phyloP scores from a whole-genome alignment of 2,329 filamentous ascomycete genomes.

The Metarhizium rileyi region DNA sequence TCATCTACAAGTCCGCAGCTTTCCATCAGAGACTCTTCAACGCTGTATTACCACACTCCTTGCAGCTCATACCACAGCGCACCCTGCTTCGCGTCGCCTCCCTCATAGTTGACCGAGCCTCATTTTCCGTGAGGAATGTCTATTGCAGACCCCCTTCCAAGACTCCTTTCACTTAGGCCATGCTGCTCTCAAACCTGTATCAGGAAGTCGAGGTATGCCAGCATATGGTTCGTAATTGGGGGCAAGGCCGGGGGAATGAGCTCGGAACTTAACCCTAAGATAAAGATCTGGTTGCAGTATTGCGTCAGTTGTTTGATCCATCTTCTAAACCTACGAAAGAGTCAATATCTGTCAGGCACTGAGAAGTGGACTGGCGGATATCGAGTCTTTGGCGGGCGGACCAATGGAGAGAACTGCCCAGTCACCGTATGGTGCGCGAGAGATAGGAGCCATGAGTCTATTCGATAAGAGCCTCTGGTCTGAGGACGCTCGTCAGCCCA shows the following conservation, averaged over 20 bases:
- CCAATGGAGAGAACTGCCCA: conserved; percentile 43
- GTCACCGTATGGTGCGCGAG: conserved; percentile 45
- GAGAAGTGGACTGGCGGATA: conserved; percentile 37
- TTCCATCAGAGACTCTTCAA: background rate
- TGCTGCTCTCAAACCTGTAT: conserved; percentile 54
- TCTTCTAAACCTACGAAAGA: conserved; percentile 47
- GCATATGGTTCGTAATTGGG: conserved; percentile 32
- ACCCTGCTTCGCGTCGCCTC: conserved; percentile 55
- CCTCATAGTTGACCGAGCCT: conserved; percentile 69
- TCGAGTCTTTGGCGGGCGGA: conserved; percentile 31
- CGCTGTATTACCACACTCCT: conserved; percentile 29
- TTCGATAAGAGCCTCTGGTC: conserved; percentile 63
- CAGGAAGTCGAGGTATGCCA: conserved; percentile 39
- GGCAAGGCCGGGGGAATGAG: conserved; percentile 48
- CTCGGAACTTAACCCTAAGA: conserved; percentile 97
- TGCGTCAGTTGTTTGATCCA: conserved; percentile 61
- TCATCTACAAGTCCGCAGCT: background rate
- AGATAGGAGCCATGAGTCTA: conserved; percentile 62
- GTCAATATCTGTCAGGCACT: conserved; percentile 31
- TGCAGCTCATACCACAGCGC: conserved; percentile 21
- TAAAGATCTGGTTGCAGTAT: conserved; percentile 61
- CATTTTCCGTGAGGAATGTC: conserved; percentile 62
- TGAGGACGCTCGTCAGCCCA: conserved; percentile 66
- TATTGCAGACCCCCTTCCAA: conserved; percentile 32
- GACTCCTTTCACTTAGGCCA: conserved; percentile 31